Evolutionary conservation across 768 basidiomycete species (phyloP), one percentile per base, ranked within the genome.

Genomic region (Mycena galericulata): DNA sequence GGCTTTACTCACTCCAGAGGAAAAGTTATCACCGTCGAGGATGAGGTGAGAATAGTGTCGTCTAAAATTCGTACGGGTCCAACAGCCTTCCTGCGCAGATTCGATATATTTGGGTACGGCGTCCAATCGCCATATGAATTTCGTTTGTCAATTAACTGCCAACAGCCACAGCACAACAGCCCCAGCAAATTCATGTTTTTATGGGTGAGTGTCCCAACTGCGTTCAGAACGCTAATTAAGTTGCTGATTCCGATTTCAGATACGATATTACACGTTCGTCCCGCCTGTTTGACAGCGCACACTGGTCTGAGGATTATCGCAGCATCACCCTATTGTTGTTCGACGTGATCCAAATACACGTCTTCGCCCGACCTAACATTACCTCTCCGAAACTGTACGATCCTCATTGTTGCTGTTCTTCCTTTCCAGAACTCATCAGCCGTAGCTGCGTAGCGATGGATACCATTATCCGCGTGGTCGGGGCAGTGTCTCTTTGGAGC

Each of bases 281-380:
- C 2, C n/a, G 8, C 22, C 22, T n/a, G 5, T 0, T 1, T 5
- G 17, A 17, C 14, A 4, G 2, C 4, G 1, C 15, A 36, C 2
- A 17, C n/a, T n/a, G n/a, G 22, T 29, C 36, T 51, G n/a, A 51
- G 10, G 20, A 29, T 8, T 22, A 2, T 46, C n/a, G 0, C 49
- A 85, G 81, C 36, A 79, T 87, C 24, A 72, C 79, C 14, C 79
- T 86, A 5, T 71, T 85, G 4, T 63, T 83, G 2, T 85, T 86
- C 69, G 85, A 86, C 61, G 82, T 82, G 1, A 74, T 81, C 2
- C 85, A 86, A 71, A 87, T 85, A 36, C 85, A 87, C 56, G 72
- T 80, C 9, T 85, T 85, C 58, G 67, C 82, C 3, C 73, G 75
- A n/a, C 83, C 80, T 9, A 82, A 81, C 11, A 75, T 85, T 5